Conservation (phyloP, 1,284 basidiomycete species). For the Sanghuangporus baumii region DNA sequence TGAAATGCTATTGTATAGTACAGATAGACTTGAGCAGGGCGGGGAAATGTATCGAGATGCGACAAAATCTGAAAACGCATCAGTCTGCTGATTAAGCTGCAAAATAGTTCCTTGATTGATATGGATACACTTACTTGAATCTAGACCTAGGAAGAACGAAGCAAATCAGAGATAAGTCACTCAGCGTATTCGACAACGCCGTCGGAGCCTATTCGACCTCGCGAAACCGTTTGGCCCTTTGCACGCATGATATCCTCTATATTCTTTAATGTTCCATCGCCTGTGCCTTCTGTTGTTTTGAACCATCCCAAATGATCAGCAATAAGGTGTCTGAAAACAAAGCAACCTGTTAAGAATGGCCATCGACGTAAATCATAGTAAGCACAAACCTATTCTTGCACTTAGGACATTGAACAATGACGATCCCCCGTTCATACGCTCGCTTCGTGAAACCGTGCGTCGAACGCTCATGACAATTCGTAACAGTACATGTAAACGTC, state of each 20-base stretch:
- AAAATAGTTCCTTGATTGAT: background rate
- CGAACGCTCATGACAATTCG: slow-evolving; percentile 74
- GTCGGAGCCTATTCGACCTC: slow-evolving; percentile 46
- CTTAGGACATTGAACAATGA: slow-evolving; percentile 87
- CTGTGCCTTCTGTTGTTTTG: slow-evolving; percentile 58
- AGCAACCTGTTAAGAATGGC: background rate
- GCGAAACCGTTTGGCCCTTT: slow-evolving; percentile 70
- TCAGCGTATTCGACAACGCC: slow-evolving; percentile 36
- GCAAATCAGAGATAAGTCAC: background rate
- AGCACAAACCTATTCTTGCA: slow-evolving; percentile 77
- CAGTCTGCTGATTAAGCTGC: background rate
- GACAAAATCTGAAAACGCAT: background rate
- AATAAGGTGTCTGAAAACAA: slow-evolving; percentile 65
- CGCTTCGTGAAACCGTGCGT: slow-evolving; percentile 85
- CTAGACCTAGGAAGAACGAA: background rate
- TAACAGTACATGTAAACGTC: slow-evolving; percentile 86
- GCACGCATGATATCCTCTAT: slow-evolving; percentile 77
- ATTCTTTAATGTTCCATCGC: slow-evolving; percentile 67
- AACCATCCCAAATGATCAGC: slow-evolving; percentile 95
- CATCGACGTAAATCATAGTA: background rate
- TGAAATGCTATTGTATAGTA: background rate
- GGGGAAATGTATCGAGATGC: background rate
- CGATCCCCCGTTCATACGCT: slow-evolving; percentile 85
- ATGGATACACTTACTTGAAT: background rate
- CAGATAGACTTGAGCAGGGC: background rate